Base-by-base conservation (phyloP, 805 yeast species). In the Schwanniomyces yamadae region DNA sequence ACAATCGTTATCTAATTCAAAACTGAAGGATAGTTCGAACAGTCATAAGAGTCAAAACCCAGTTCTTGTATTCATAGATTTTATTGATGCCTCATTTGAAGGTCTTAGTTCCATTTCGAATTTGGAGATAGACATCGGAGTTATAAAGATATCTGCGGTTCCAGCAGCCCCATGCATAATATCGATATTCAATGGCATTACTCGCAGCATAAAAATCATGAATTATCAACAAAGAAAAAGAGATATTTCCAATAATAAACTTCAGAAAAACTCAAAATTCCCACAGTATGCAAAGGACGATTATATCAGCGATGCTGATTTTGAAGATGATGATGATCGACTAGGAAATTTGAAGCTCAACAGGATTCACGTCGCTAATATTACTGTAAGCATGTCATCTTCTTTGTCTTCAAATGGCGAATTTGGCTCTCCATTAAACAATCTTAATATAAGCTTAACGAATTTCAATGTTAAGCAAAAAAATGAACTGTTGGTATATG, bases 331-430 rank as follows among this genome's bases (percentile, higher is more conserved):
- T 14, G 45, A 44, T 23, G 42, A 39, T 26, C 21, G 33, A 10
- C 40, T 48, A 38, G 13, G 34, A 46, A 8, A n/a, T n/a, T 51
- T 52, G 3, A 39, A 66, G 4, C 63, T 77, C 39, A 65, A 64
- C 14, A 63, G 59, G 33, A 31, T 79, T 4, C 59, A 49, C 6
- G 50, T 80, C 2, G 41, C 50, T 1, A 49, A 58, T 17, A 36
- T 80, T 1, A 47, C 54, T 0, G 18, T 79, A 2, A 68, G 76
- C 41, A 46, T 77, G 9, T 66, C 72, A 0, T 73, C 83, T 0
- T 76, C 78, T 0, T 37, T 80, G 8, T 41, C 46, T 1, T 36
- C 39, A 0, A 37, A 49, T 13, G 84, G 82, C 0, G 40, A 43
- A 0, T 76, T 77, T 52, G 53, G 63, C 0, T 52, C 66, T n/a